Evolutionary conservation across 495 filamentous ascomycete species (phyloP).

Genomic region (Mytilinidion resinicola): DNA sequence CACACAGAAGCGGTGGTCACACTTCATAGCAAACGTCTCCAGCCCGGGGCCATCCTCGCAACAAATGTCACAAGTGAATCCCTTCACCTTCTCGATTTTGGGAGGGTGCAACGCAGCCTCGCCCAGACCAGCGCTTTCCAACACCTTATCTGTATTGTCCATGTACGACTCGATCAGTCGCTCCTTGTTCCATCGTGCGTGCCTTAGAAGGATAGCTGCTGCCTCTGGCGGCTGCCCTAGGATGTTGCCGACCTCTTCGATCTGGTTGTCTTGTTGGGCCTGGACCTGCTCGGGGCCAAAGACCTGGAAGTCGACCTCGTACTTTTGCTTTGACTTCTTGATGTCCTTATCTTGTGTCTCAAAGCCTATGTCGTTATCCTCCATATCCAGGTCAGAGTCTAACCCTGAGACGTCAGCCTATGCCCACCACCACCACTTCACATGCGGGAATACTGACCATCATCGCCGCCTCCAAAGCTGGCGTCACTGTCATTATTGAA

Average conservation of each 20-base stretch:
- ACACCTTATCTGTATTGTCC: constrained; percentile 66
- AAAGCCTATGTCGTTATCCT: constrained; percentile 67
- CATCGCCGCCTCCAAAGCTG: constrained; percentile 42
- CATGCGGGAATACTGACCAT: constrained; percentile 49
- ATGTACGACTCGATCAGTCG: constrained; percentile 90
- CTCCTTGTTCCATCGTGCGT: constrained; percentile 93
- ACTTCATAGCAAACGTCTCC: constrained; percentile 91
- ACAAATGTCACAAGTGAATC: constrained; percentile 91
- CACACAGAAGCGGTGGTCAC: constrained; percentile 90
- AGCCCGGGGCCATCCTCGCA: constrained; percentile 78
- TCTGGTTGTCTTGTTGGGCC: constrained; percentile 70
- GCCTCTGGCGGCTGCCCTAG: constrained; percentile 80
- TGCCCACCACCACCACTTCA: background rate
- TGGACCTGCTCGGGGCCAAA: constrained; percentile 74
- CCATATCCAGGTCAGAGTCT: constrained; percentile 51
- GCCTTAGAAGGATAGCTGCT: constrained; percentile 78
- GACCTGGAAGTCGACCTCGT: constrained; percentile 80
- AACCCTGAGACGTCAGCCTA: background rate
- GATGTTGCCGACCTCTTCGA: constrained; percentile 83
- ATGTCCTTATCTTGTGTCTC: constrained; percentile 67
- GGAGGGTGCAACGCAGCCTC: constrained; percentile 55
- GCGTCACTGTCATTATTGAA: constrained; percentile 68
- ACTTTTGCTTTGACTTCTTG: constrained; percentile 62
- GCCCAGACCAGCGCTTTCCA: constrained; percentile 83
- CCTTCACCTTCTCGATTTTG: constrained; percentile 60